Conservation (phyloP, 352 stramenopile genomes). For the Phytophthora kernoviae region DNA sequence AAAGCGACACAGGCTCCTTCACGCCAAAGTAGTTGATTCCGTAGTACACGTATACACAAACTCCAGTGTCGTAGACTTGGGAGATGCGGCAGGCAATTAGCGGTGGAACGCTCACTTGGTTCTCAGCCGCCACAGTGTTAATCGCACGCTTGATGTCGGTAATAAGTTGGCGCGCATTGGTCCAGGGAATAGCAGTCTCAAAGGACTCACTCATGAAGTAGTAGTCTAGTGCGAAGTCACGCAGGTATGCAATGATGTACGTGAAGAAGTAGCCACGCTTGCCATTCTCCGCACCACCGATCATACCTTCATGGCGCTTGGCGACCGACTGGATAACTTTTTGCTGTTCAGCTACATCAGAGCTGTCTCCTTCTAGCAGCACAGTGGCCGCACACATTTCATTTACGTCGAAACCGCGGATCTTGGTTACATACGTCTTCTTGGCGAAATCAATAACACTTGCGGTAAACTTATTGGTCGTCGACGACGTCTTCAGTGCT, state of each 20-base stretch:
- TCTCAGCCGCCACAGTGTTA: slow-evolving; percentile 36
- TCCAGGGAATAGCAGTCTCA: slow-evolving; percentile 87
- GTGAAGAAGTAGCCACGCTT: slow-evolving; percentile 94
- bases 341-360: slow-evolving; percentile 55
- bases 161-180: slow-evolving; percentile 58
- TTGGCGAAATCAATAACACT: slow-evolving; percentile 78
- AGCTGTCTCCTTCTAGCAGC: slow-evolving; percentile 81
- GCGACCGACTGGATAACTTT: slow-evolving; percentile 68
- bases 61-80: slow-evolving; percentile 95
- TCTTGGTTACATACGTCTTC: slow-evolving; percentile 85
- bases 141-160: slow-evolving; percentile 64
- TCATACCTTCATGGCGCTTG: slow-evolving; percentile 77
- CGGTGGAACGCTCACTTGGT: slow-evolving; percentile 71
- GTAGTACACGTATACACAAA: slow-evolving; percentile 97
- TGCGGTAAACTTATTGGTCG: slow-evolving; percentile 47
- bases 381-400: slow-evolving; percentile 89
- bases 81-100: slow-evolving; percentile 94
- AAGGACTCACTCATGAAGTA: slow-evolving; percentile 93
- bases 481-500: slow-evolving; percentile 77
- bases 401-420: slow-evolving; percentile 73
- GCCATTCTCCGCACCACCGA: slow-evolving; percentile 84
- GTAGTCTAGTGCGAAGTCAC: slow-evolving; percentile 94
- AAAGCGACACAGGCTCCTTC: slow-evolving; percentile 77
- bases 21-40: slow-evolving; percentile 93
- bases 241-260: slow-evolving; percentile 94